phyloP scores from a whole-genome alignment of 1,284 basidiomycete genomes.

The Ceratobasidium papillatum region DNA sequence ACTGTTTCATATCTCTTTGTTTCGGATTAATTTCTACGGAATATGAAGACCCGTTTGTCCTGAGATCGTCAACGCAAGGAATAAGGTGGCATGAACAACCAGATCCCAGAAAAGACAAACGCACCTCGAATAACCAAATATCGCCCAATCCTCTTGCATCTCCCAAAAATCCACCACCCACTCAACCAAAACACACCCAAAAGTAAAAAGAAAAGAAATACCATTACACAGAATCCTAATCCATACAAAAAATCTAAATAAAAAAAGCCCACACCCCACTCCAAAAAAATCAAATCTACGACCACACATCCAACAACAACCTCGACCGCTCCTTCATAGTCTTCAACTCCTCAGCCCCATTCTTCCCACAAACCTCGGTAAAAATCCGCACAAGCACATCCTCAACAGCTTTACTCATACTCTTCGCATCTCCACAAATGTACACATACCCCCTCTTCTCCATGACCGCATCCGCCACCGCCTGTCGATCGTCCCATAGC shows the following conservation, averaged over 20 bases:
- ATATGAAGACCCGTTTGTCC: too few species aligned
- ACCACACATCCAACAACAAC: slow-evolving; percentile 85
- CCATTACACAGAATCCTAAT: slow-evolving; percentile 15
- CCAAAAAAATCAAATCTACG: slow-evolving; percentile 54
- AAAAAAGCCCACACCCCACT: background rate
- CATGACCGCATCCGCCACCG: slow-evolving; percentile 87
- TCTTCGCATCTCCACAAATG: slow-evolving; percentile 96
- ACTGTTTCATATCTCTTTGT: too few species aligned
- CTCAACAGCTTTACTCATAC: slow-evolving; percentile 95
- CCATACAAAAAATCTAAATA: background rate
- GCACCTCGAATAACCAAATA: too few species aligned
- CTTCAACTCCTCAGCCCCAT: slow-evolving; percentile 91
- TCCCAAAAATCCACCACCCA: too few species aligned
- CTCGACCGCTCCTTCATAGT: slow-evolving; percentile 90
- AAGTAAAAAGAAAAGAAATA: background rate
- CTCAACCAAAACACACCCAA: slow-evolving; percentile 1
- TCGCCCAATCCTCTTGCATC: background rate
- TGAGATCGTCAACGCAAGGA: too few species aligned
- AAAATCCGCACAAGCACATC: slow-evolving; percentile 84
- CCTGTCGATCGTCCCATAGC: slow-evolving; percentile 83
- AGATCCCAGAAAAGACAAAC: too few species aligned
- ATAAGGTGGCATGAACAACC: too few species aligned
- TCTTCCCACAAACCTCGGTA: slow-evolving; percentile 83
- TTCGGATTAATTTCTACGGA: too few species aligned
- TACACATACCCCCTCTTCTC: slow-evolving; percentile 95